Evolutionary conservation across 2,329 filamentous ascomycete genomes (phyloP), one percentile per base, ranked within the genome.

Genomic region (Aspergillus fumigatus): DNA sequence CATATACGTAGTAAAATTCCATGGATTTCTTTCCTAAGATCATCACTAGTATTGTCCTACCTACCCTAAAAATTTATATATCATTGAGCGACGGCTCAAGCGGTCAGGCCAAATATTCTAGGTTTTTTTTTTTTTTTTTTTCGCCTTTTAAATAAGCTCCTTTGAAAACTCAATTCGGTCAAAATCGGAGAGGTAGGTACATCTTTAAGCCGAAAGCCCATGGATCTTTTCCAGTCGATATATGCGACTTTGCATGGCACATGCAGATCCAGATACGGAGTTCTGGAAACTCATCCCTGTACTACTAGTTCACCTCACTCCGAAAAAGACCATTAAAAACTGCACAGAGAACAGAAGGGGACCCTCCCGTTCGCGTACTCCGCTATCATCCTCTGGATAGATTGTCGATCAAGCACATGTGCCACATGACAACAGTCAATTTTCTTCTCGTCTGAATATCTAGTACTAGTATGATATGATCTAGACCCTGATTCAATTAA

Each of bases 361-460:
- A 56, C 56, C 50, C 58, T 58, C 53, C 50, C 43, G 56, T 43
- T 57, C 49, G 32, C 43, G 26, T 48, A 41, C 51, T 54, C 55
- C 48, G 55, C 55, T 50, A 51, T 51, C 52, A 45, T 41, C 50
- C 10, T 35, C 41, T 29, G 48, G 45, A 50, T 58, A 55, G 41
- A 55, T 51, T 50, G 58, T 58, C 58, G 58, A 60, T 60, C 58
- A 51, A 61, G 55, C 58, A 21, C 17, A 27, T 29, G 32, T 41
- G 23, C 32, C 49, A 63, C 59, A 59, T 62, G 59, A 63, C 59
- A 61, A 35, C 51, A 57, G 55, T 38, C 58, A 60, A 53, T 62
- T 62, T 62, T 62, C 52, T 60, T 54, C 52, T 49, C 45, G 52
- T 51, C 40, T 47, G 56, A 49, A 35, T 48, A 9, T 35, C 26